Evolutionary conservation across 2,329 filamentous ascomycete genomes (phyloP), one percentile per base, ranked within the genome.

Genomic region (Penicillium verrucosum): DNA sequence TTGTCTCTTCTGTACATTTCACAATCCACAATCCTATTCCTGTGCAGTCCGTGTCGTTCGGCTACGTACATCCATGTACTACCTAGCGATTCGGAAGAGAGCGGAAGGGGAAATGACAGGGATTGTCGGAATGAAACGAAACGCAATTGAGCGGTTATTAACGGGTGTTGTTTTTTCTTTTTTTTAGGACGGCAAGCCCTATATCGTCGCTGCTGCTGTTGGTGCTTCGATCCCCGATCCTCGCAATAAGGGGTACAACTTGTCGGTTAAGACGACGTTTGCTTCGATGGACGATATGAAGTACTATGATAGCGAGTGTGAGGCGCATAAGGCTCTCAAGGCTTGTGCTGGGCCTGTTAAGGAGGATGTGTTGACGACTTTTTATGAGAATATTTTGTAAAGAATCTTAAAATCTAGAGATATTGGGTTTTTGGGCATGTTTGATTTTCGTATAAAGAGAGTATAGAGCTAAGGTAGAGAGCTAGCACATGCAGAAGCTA

Each of bases 121-220:
- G 21, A 1, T 11, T 5, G 3, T 51, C 32, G 18, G 18, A 32
- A 36, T 1, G 52, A 49, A 18, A 2, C 18, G 52, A 49, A 18
- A 2, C 18, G 25, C 11, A 51, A 40, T 30, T 12, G 41, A 36
- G 21, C 47, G 46, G 46, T 43, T 36, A 32, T 43, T 57, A 25
- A 44, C 40, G 41, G 41, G 4, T 41, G 10, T 40, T n/a, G 1
- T 34, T 23, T 4, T 27, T 29, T 41, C 21, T 27, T 4, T 25
- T 21, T 6, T 36, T 16, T 54, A 90, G 88, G 82, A 89, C 65
- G 87, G 86, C 60, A 85, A 88, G 69, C 85, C 85, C 1, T 91
- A 90, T 71, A 88, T 91, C 62, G 73, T 85, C 43, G 78, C 79
- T 56, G 76, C 84, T 61, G 76, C 73, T n/a, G 85, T 82, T 14